Percentiles rank a stretch among this genome's conserved stretches.
Conservation (phyloP, 148 eudicot species). For the Chenopodium suecicum region DNA sequence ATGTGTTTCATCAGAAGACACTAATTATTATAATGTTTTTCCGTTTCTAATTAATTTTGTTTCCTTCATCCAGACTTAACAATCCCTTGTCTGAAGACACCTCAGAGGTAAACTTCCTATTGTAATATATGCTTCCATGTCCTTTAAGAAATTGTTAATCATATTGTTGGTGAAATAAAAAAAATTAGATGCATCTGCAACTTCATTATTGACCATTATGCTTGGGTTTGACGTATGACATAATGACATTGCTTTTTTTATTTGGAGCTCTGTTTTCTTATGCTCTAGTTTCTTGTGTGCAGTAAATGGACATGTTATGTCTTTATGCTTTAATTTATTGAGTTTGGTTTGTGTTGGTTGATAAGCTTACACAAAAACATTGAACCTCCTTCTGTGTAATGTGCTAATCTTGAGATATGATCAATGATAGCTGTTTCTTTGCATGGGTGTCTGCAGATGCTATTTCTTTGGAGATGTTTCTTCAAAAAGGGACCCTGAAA, state of each 20-base stretch:
- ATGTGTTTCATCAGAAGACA: background rate
- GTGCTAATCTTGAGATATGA: background rate
- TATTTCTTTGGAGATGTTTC: constrained; percentile 87
- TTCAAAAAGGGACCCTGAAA: constrained; percentile 76
- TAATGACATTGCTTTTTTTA: background rate
- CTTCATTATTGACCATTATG: background rate
- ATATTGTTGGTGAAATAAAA: background rate
- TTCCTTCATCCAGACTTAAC: constrained; percentile 50
- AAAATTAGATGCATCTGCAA: no score
- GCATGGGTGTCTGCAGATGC: constrained; percentile 50
- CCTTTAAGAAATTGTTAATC: background rate
- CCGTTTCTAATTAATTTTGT: constrained; percentile 17
- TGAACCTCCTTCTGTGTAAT: background rate
- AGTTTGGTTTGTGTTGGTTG: background rate
- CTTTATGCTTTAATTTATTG: background rate
- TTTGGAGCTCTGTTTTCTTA: constrained; percentile 1
- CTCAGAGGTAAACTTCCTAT: constrained; percentile 55
- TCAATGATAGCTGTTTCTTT: background rate
- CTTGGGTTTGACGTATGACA: background rate
- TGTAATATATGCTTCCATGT: background rate
- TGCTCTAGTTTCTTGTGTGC: background rate
- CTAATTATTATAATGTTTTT: background rate
- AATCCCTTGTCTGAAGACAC: constrained; percentile 87
- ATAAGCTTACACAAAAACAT: background rate
- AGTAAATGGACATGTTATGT: background rate